phyloP scores from a whole-genome alignment of 495 filamentous ascomycete genomes.

The Hypoxylon lenormandii region DNA sequence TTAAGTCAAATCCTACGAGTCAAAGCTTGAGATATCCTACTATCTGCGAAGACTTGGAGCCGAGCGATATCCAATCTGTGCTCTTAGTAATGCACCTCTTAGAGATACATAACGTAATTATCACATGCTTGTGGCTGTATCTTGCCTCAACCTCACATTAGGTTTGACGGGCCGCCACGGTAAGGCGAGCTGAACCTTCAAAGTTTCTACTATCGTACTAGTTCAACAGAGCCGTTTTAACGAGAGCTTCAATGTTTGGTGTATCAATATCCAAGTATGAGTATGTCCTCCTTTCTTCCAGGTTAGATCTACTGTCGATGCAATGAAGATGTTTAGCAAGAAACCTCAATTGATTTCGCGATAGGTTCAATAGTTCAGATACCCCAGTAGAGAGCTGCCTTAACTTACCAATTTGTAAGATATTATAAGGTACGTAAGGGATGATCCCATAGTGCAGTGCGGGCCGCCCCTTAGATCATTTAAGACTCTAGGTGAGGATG shows the following conservation, averaged over 20 bases:
- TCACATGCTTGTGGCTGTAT: background rate
- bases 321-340: too few relatives aligned
- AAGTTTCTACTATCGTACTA: background rate
- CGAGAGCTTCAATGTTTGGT: background rate
- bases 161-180: slow-evolving; percentile 28
- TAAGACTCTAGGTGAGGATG: too few relatives aligned
- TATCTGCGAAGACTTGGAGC: too few relatives aligned
- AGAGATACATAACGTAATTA: too few relatives aligned
- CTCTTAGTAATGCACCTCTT: too few relatives aligned
- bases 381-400: background rate
- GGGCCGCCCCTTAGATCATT: background rate
- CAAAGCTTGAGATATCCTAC: too few relatives aligned
- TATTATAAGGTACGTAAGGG: background rate
- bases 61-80: too few relatives aligned
- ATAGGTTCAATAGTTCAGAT: too few relatives aligned
- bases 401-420: background rate
- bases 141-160: background rate
- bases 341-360: too few relatives aligned
- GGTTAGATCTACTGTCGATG: too few relatives aligned
- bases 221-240: background rate
- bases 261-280: background rate
- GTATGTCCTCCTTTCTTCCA: too few relatives aligned
- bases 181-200: background rate
- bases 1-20: too few relatives aligned
- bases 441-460: background rate